These are phyloP conservation scores for Penicillium digitatum DNA, from an alignment of 2,329 filamentous ascomycete species.

Conservation along the genomic window DNA sequence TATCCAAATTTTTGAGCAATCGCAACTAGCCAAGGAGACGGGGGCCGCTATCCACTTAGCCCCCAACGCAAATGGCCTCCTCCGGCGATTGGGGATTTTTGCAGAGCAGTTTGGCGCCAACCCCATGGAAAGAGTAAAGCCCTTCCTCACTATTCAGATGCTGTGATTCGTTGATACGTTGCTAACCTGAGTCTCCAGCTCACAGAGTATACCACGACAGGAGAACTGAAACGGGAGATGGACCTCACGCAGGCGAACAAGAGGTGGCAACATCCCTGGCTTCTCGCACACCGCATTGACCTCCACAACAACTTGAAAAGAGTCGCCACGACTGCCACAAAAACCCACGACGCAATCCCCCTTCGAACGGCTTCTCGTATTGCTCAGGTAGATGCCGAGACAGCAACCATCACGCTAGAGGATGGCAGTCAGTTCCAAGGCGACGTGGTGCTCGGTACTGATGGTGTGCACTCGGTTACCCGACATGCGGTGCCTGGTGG, in stretches of 20 bases:
- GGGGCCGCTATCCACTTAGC: not conserved
- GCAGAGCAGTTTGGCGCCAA: not conserved
- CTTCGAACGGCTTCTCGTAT: conserved; percentile 47
- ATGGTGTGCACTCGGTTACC: conserved; percentile 47
- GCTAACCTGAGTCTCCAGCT: not conserved
- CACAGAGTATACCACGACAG: not conserved
- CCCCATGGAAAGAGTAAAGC: not conserved
- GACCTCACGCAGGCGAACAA: not conserved
- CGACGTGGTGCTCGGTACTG: conserved; percentile 54
- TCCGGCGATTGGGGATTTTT: not conserved
- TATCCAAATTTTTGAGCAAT: not conserved
- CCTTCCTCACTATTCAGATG: not conserved
- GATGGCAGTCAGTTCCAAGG: conserved; percentile 44
- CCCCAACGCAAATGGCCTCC: not conserved
- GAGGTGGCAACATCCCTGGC: conserved; percentile 41
- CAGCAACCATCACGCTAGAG: conserved; percentile 45
- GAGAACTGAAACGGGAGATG: not conserved
- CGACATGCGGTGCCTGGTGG: conserved; percentile 24
- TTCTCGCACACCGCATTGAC: conserved; percentile 52
- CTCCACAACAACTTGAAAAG: conserved; percentile 53
- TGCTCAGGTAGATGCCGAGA: conserved; percentile 41
- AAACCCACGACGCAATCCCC: conserved; percentile 36
- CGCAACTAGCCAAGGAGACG: not conserved
- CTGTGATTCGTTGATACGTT: not conserved
- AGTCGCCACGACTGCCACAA: conserved; percentile 40